Percentiles rank a stretch among this genome's conserved stretches.
Evolutionary conservation across 352 stramenopile species (phyloP).

Genomic region (Pythium aphanidermatum): DNA sequence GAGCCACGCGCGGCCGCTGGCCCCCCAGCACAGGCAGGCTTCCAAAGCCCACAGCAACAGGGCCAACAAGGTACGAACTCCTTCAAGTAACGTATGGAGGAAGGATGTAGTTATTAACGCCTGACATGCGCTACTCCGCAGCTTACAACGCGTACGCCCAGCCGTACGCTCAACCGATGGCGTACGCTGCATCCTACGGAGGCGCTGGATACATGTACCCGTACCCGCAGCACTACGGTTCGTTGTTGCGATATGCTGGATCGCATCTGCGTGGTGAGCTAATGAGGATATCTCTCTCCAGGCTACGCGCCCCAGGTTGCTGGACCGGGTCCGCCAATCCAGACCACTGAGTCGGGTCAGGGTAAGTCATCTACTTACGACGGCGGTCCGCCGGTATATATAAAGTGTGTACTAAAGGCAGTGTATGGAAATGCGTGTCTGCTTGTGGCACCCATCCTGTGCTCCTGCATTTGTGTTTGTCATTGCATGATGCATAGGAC

Average conservation of each 20-base stretch:
- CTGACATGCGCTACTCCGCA: slow-evolving; percentile 1
- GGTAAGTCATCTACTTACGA: slow-evolving; percentile 29
- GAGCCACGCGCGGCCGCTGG: slow-evolving; percentile 14
- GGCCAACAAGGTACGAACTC: slow-evolving; percentile 40
- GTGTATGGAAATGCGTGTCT: slow-evolving; percentile 18
- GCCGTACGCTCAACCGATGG: slow-evolving; percentile 70
- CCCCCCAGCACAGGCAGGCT: slow-evolving; percentile 27
- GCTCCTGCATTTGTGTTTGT: slow-evolving; percentile 19
- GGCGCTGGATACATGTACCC: slow-evolving; percentile 82
- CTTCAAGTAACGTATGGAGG: too few relatives aligned
- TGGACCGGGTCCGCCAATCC: slow-evolving; percentile 79
- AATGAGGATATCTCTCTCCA: slow-evolving; percentile 12
- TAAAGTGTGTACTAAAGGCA: slow-evolving; percentile 21
- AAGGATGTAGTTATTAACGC: too few relatives aligned
- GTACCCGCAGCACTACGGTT: slow-evolving; percentile 78
- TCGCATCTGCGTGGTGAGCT: neutral
- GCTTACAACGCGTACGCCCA: slow-evolving; percentile 73
- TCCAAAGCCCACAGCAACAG: slow-evolving; percentile 27
- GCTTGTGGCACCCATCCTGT: slow-evolving; percentile 17
- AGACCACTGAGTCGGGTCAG: slow-evolving; percentile 86
- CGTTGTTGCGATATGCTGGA: neutral
- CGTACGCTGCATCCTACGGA: slow-evolving; percentile 67
- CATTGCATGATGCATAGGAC: slow-evolving; percentile 55
- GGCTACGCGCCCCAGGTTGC: slow-evolving; percentile 81
- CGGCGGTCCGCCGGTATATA: slow-evolving; percentile 5